Conservation (phyloP, 140 eudicot genomes). For the Oenanthe javanica region DNA sequence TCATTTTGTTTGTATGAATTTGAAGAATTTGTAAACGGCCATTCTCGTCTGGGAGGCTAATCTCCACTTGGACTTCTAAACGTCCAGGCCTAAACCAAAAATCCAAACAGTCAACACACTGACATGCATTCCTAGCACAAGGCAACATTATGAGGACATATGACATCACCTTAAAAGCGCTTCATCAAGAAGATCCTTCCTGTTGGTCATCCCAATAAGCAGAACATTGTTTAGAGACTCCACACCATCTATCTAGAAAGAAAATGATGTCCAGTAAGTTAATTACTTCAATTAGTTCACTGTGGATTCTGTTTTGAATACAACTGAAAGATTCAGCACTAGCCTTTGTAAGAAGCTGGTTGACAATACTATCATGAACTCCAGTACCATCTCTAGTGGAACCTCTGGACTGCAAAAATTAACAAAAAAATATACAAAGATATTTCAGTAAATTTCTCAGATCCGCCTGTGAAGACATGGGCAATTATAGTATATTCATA, state of each 20-base stretch:
- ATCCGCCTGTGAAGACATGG: neutral
- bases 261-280: slow-evolving; percentile 2
- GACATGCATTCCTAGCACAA: neutral
- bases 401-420: slow-evolving; percentile 82
- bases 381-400: slow-evolving; percentile 99
- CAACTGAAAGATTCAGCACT: slow-evolving; percentile 17
- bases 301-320: neutral
- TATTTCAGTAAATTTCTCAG: neutral
- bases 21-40: slow-evolving; percentile 95
- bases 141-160: slow-evolving; percentile 5
- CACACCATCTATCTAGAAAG: slow-evolving; percentile 88
- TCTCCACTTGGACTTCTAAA: slow-evolving; percentile 97
- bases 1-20: slow-evolving; percentile 96
- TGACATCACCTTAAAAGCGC: slow-evolving; percentile 77
- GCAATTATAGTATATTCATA: neutral
- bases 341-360: slow-evolving; percentile 99
- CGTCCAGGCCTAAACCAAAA: slow-evolving; percentile 85
- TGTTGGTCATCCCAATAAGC: slow-evolving; percentile 97
- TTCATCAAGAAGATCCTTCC: slow-evolving; percentile 98
- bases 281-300: neutral
- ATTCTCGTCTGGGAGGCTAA: slow-evolving; percentile 94
- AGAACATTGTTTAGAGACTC: slow-evolving; percentile 92
- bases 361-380: slow-evolving; percentile 98
- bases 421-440: neutral
- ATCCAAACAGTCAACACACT: neutral